Evolutionary conservation across 2,329 filamentous ascomycete genomes (phyloP), one percentile per base, ranked within the genome.

Genomic region (Magnaporthiopsis rhizophila): DNA sequence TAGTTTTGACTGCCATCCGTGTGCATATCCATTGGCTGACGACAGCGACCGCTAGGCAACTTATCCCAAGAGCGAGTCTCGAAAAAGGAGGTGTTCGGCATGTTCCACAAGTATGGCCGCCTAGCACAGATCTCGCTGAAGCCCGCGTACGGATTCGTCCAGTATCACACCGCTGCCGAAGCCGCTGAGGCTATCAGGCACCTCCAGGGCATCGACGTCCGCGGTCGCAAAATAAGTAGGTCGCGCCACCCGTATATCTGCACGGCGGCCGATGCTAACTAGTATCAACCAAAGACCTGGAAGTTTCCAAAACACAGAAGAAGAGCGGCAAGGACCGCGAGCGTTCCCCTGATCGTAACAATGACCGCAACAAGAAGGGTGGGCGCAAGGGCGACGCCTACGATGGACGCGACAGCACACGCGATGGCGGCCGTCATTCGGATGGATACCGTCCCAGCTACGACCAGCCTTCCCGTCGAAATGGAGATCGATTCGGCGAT

Each of bases 71-170:
- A 98, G 74, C 89, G 93, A 72, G 93, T 97, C 18, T 95, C 91
- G 8, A 98, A 98, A 77, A 86, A 90, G 68, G 93, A 98, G 75
- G 87, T 98, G 11, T 98, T 97, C 76, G 89, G 96, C 72, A 83
- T 94, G 24, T 98, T 99, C 73, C 87, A 92, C 72, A 84, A 83
- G 65, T 93, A 92, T 73, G 95, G 95, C 64, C 89, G 88, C 66
- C 81, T 99, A 60, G 94, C 93, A 2, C 95, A 99, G 74, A 95
- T 98, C 66, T 96, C 92, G 0, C 91, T 98, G 70, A 98, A 98
- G 76, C 92, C 95, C 69, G 93, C 93, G 1, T 98, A 97, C 76
- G 95, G 95, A 1, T 99, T 98, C 73, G 92, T 98, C 50, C 95
- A 98, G 74, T 99, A 96, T 69, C 83, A 97, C 68, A 88, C 91